Percentiles rank a stretch among this genome's conserved stretches.
phyloP scores from a whole-genome alignment of 192 early-diverging fungal genomes.

The Backusella parvicylindrica region DNA sequence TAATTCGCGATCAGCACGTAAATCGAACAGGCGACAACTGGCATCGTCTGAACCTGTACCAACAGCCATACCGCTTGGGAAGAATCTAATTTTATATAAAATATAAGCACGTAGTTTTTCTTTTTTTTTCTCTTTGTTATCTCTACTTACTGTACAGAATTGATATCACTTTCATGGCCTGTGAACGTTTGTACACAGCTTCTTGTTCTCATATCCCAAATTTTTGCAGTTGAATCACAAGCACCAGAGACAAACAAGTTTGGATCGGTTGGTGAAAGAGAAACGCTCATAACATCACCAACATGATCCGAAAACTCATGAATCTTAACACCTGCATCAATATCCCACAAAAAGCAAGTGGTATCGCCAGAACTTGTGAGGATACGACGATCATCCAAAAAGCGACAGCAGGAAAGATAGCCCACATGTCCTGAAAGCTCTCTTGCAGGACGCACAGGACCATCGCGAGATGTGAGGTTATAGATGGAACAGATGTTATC shows the following conservation, averaged over 20 bases:
- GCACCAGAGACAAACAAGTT: constrained; percentile 97
- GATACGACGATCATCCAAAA: constrained; percentile 93
- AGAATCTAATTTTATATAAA: constrained; percentile 56
- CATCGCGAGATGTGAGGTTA: constrained; percentile 93
- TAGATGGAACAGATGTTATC: constrained; percentile 99
- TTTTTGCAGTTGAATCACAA: constrained; percentile 97
- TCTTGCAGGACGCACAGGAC: constrained; percentile 88
- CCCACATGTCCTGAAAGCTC: constrained; percentile 94
- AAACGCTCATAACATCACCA: constrained; percentile 97
- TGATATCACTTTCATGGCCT: constrained; percentile 95
- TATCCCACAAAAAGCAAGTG: constrained; percentile 99
- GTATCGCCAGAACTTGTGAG: constrained; percentile 95
- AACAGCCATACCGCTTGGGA: constrained; percentile 97
- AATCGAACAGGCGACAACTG: constrained; percentile 93
- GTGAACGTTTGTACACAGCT: constrained; percentile 97
- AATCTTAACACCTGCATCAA: constrained; percentile 95
- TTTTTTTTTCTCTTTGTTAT: neutral
- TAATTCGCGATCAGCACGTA: constrained; percentile 95
- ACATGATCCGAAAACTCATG: constrained; percentile 96
- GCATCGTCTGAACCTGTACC: constrained; percentile 99
- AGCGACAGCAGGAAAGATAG: constrained; percentile 96
- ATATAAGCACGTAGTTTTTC: neutral
- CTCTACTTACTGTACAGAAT: constrained; percentile 74
- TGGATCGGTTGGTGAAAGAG: constrained; percentile 82
- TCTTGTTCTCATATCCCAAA: constrained; percentile 98